Evolutionary conservation across 208 protist genomes (phyloP).

Genomic region (Trypanosoma vivax): DNA sequence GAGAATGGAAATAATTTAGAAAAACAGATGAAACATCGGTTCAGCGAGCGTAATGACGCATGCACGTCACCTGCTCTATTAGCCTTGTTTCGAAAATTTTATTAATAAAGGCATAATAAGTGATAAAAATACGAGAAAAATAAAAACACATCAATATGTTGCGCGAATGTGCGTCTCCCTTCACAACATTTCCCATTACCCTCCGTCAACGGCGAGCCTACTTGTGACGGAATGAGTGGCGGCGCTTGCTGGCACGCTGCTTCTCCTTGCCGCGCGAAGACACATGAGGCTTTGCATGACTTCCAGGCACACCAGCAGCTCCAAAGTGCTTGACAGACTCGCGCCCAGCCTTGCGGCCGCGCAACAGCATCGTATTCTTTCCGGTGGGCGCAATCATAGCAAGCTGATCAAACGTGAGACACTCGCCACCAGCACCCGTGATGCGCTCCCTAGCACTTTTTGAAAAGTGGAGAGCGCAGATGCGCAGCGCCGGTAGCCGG

Average conservation of each 20-base stretch:
- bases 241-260: slow-evolving; percentile 7
- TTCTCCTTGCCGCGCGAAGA: slow-evolving; percentile 16
- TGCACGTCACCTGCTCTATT: too few relatives aligned
- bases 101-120: too few relatives aligned
- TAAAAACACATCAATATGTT: too few relatives aligned
- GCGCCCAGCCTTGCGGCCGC: slow-evolving; percentile 92
- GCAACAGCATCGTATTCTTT: slow-evolving; percentile 96
- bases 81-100: too few relatives aligned
- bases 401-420: slow-evolving; percentile 99
- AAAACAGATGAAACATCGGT: slow-evolving; percentile 1
- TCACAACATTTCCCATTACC: background rate
- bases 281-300: slow-evolving; percentile 87
- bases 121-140: too few relatives aligned
- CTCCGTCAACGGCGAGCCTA: slow-evolving; percentile 13
- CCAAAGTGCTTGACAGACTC: slow-evolving; percentile 98
- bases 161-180: too few relatives aligned
- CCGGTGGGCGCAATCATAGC: slow-evolving; percentile 96
- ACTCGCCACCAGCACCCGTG: slow-evolving; percentile 96
- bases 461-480: slow-evolving; percentile 99
- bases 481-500: slow-evolving; percentile 92
- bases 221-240: slow-evolving; percentile 61
- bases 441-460: slow-evolving; percentile 98
- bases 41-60: too few relatives aligned
- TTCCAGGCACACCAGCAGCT: slow-evolving; percentile 92
- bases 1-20: background rate